phyloP scores from a whole-genome alignment of 768 basidiomycete genomes.

The Auriscalpium microsporum region DNA sequence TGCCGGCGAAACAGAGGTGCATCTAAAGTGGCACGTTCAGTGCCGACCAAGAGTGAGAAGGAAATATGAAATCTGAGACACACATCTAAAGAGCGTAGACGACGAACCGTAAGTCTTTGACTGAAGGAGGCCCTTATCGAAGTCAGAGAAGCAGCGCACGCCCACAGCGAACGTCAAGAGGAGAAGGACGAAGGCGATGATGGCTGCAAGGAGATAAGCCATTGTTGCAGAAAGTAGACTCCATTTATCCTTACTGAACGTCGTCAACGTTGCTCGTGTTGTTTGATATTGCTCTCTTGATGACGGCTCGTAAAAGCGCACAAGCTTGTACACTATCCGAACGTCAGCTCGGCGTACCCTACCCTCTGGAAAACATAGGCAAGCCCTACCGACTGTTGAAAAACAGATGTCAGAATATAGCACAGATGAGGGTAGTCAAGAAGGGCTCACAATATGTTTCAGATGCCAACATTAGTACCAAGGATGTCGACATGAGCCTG shows the following conservation, averaged over 20 bases:
- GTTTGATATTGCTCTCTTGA: conserved; percentile 49
- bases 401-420: neutral
- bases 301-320: conserved; percentile 65
- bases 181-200: conserved; percentile 67
- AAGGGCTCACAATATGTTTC: conserved; percentile 60
- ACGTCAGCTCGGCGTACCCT: neutral
- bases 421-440: neutral
- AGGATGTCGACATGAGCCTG: conserved; percentile 65
- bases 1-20: conserved; percentile 6
- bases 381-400: conserved; percentile 4
- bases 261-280: conserved; percentile 72
- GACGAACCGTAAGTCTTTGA: conserved; percentile 72
- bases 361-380: conserved; percentile 8
- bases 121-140: conserved; percentile 65
- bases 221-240: neutral
- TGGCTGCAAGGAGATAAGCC: conserved; percentile 35
- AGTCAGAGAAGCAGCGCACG: conserved; percentile 72
- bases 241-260: conserved; percentile 55
- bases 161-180: conserved; percentile 71
- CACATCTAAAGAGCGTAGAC: conserved; percentile 11
- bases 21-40: conserved; percentile 5
- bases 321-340: conserved; percentile 68
- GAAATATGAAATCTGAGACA: neutral
- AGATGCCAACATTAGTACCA: conserved; percentile 73
- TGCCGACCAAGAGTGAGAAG: neutral